Evolutionary conservation across 148 eudicot species (phyloP).

Genomic region (Nyssa sinensis): DNA sequence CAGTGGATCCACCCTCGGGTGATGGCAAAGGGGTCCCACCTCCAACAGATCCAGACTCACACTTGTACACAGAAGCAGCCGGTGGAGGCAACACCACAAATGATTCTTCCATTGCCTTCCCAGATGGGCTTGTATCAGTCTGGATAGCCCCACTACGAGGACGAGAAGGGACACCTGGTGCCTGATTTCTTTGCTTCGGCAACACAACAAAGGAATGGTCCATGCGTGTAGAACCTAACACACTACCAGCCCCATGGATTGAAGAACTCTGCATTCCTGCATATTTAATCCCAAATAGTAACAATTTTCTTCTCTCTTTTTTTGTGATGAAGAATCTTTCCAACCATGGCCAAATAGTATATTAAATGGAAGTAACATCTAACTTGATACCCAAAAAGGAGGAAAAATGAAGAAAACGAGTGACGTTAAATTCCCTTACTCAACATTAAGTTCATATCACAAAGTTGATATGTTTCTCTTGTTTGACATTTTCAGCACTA

Average conservation of each 20-base stretch:
- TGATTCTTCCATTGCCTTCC: constrained; percentile 93
- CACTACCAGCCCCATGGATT: constrained; percentile 66
- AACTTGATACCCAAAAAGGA: not conserved
- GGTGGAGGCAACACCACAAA: constrained; percentile 98
- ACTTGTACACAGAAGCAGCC: constrained; percentile 88
- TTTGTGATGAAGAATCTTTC: no score
- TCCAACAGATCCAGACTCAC: constrained; percentile 64
- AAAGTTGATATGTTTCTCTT: not conserved
- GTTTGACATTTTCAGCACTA: no score
- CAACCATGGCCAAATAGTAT: not conserved
- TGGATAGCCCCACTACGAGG: constrained; percentile 59
- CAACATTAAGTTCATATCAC: not conserved
- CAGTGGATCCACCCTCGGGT: constrained; percentile 48
- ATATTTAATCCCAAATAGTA: constrained; percentile 6
- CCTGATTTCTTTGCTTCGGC: constrained; percentile 71
- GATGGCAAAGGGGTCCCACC: constrained; percentile 48
- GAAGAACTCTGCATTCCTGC: constrained; percentile 90
- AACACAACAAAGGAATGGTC: constrained; percentile 93
- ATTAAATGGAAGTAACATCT: not conserved
- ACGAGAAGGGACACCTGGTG: constrained; percentile 70
- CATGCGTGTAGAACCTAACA: constrained; percentile 73
- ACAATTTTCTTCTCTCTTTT: no score
- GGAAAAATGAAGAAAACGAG: not conserved
- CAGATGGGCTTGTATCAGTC: constrained; percentile 59
- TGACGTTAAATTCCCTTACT: not conserved